Conservation (phyloP, 148 eudicot genomes). For the Talinum fruticosum region DNA sequence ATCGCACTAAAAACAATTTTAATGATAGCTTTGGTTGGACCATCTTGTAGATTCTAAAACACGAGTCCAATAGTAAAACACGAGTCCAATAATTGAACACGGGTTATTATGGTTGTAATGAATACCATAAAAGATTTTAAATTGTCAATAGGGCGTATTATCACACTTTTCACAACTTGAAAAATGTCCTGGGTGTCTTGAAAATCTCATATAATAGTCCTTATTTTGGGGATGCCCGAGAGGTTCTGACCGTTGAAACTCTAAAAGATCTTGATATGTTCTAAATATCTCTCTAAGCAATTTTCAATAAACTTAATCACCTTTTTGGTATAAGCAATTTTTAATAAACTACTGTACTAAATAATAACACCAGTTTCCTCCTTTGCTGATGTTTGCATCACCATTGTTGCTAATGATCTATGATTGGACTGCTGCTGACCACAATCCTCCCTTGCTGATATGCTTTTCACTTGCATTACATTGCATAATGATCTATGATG, state of each 20-base stretch:
- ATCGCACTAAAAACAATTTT: too few species aligned
- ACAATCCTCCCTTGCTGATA: conserved; percentile 32
- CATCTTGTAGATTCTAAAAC: too few species aligned
- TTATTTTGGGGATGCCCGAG: too few species aligned
- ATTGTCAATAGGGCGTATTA: background rate
- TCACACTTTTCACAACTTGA: background rate
- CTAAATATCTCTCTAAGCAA: background rate
- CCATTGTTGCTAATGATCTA: background rate
- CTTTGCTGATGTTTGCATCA: background rate
- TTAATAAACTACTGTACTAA: too few species aligned
- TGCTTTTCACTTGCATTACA: background rate
- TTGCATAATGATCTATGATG: conserved; percentile 5
- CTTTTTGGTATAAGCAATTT: background rate
- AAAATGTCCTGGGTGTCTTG: too few species aligned
- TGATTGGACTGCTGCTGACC: conserved; percentile 42
- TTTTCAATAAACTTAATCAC: background rate
- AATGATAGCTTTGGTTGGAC: too few species aligned
- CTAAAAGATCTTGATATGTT: background rate
- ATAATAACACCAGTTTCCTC: background rate
- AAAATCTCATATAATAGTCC: too few species aligned
- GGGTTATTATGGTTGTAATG: background rate
- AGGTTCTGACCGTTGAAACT: background rate
- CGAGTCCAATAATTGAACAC: too few species aligned
- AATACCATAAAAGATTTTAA: background rate
- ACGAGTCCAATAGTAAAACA: too few species aligned